Conservation (phyloP, 1,139 yeast species). For the Zygosaccharomyces pseudobailii region DNA sequence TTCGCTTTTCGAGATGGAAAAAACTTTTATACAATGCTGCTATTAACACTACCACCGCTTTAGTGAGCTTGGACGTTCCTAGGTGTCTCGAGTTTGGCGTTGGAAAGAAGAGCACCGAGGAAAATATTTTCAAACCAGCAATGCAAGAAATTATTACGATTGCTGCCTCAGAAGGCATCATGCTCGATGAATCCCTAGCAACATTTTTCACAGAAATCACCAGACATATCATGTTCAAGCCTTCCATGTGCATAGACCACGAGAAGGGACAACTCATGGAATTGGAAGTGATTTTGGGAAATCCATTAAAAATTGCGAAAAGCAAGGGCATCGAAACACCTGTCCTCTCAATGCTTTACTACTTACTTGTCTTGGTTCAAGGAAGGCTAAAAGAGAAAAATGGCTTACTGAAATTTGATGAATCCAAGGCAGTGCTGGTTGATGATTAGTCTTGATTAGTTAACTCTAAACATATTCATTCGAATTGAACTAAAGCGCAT, state of each 20-base stretch:
- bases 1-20: slow-evolving; percentile 52
- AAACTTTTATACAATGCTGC: slow-evolving; percentile 55
- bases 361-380: slow-evolving; percentile 36
- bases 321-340: slow-evolving; percentile 37
- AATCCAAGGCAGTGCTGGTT: slow-evolving; percentile 12
- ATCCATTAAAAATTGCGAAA: slow-evolving; percentile 49
- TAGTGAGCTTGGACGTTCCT: slow-evolving; percentile 45
- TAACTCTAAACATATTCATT: not conserved
- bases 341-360: slow-evolving; percentile 34
- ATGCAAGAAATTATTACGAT: slow-evolving; percentile 48
- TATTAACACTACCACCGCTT: slow-evolving; percentile 48
- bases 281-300: slow-evolving; percentile 54
- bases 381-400: slow-evolving; percentile 33
- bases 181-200: slow-evolving; percentile 37
- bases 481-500: not conserved
- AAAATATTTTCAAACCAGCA: slow-evolving; percentile 43
- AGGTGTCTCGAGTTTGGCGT: slow-evolving; percentile 44
- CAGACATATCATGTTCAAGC: slow-evolving; percentile 50
- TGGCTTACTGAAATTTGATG: slow-evolving; percentile 29
- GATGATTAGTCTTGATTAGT: not conserved
- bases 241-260: slow-evolving; percentile 58
- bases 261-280: slow-evolving; percentile 51
- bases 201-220: slow-evolving; percentile 35
- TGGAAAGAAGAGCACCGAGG: slow-evolving; percentile 36
- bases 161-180: slow-evolving; percentile 49